phyloP scores from a whole-genome alignment of 2,329 filamentous ascomycete genomes.

The Talaromyces funiculosus region DNA sequence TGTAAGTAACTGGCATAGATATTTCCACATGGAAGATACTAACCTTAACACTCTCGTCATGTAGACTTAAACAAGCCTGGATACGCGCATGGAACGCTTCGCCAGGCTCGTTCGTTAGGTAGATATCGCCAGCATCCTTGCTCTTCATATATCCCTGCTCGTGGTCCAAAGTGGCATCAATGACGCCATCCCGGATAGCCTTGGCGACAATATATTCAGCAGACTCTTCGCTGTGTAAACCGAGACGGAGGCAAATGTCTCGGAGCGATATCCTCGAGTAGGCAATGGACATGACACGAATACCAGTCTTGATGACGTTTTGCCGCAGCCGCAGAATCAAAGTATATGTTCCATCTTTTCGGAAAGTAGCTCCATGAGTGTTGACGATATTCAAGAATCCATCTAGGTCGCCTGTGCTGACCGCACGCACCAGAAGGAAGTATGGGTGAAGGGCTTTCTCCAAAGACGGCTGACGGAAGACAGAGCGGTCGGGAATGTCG shows the following conservation, averaged over 20 bases:
- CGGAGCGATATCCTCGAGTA: conserved; percentile 96
- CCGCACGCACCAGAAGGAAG: conserved; percentile 87
- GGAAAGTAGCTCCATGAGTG: conserved; percentile 76
- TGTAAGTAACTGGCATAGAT: conserved; percentile 23
- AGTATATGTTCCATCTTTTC: conserved; percentile 90
- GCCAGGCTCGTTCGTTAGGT: conserved; percentile 88
- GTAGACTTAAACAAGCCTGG: conserved; percentile 78
- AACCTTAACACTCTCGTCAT: conserved; percentile 98
- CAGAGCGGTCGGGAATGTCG: conserved; percentile 90
- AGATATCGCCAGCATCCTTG: conserved; percentile 92
- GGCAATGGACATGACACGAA: conserved; percentile 97
- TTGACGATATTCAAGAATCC: conserved; percentile 86
- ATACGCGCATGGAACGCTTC: conserved; percentile 98
- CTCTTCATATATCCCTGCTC: conserved; percentile 98
- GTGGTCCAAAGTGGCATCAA: conserved; percentile 88
- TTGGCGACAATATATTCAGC: conserved; percentile 99
- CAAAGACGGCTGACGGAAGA: conserved; percentile 83
- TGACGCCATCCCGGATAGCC: conserved; percentile 94
- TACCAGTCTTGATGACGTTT: conserved; percentile 99
- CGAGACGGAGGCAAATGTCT: conserved; percentile 93
- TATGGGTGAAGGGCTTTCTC: conserved; percentile 88
- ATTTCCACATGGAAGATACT: conserved; percentile 18
- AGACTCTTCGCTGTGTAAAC: conserved; percentile 90
- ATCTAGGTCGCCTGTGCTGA: conserved; percentile 91
- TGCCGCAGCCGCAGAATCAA: conserved; percentile 90